Conservation (phyloP, 1,139 yeast genomes). For the Hansenula lynferdii region DNA sequence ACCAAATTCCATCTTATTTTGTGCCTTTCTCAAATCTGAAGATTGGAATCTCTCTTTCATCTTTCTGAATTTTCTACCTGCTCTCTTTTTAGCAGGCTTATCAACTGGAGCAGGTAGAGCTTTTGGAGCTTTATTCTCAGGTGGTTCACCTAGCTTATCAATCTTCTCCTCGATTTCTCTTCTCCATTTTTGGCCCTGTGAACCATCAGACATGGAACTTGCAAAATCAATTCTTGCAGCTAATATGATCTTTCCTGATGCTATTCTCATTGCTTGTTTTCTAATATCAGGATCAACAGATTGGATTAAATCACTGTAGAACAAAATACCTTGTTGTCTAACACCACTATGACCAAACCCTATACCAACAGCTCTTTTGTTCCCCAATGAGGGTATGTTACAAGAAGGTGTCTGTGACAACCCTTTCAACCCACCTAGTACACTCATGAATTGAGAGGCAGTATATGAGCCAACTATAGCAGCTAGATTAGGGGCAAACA, state of each 20-base stretch:
- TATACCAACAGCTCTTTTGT: slow-evolving; percentile 44
- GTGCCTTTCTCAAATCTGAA: slow-evolving; percentile 79
- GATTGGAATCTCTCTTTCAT: slow-evolving; percentile 75
- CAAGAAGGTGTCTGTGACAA: slow-evolving; percentile 76
- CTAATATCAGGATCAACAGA: slow-evolving; percentile 50
- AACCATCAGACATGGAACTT: slow-evolving; percentile 40
- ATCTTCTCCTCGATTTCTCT: slow-evolving; percentile 58
- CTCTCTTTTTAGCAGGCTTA: slow-evolving; percentile 74
- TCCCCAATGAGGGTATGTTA: slow-evolving; percentile 77
- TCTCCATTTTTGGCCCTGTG: slow-evolving; percentile 53
- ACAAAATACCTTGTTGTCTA: slow-evolving; percentile 64
- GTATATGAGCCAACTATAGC: slow-evolving; percentile 68
- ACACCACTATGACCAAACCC: slow-evolving; percentile 41
- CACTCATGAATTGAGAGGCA: slow-evolving; percentile 69
- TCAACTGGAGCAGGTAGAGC: slow-evolving; percentile 87
- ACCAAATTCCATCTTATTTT: slow-evolving; percentile 82
- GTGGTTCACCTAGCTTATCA: slow-evolving; percentile 74
- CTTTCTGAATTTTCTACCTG: slow-evolving; percentile 77
- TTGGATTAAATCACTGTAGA: slow-evolving; percentile 47
- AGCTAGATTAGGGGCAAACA: slow-evolving; percentile 75
- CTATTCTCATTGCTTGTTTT: slow-evolving; percentile 70
- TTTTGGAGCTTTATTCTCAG: slow-evolving; percentile 60
- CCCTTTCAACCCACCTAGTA: slow-evolving; percentile 67
- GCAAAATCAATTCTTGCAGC: slow-evolving; percentile 80
- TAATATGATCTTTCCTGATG: slow-evolving; percentile 73